Evolutionary conservation across 176 grass and related monocot genomes (phyloP), one percentile per base, ranked within the genome.

Genomic region (Puccinellia tenuiflora): DNA sequence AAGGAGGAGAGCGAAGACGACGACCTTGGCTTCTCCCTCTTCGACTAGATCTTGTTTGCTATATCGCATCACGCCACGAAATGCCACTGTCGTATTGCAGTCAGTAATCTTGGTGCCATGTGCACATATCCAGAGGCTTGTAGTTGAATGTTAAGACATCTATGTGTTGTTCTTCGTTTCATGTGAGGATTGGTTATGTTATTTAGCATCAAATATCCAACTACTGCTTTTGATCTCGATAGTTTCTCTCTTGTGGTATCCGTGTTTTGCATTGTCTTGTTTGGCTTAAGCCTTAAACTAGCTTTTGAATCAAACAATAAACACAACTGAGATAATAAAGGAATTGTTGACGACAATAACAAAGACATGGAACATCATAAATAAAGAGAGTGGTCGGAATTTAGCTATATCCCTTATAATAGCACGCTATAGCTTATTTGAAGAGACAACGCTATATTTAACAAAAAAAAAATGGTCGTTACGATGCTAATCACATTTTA

Each of bases 21-120:
- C 0, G 46, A 97, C 73, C 86, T 97, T 76, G 94, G 94, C 20
- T 97, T 97, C 90, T 97, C 94, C 30, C 94, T 97, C 73, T 97
- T 97, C 0, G 94, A 97, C 29, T 97, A 97, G 79, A 83, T 81
- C 16, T 12, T 25, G 42, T 59, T 75, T 15, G 38, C 29, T 22
- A 1, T 67, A 30, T 55, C 5, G 25, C 60, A 30, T 47, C 34
- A 9, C 8, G 24, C 22, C 35, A 21, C 50, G 29, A 73, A 50
- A 46, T 69, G 67, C 5, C 37, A 43, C 60, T 22, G 20, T 21
- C 47, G 9, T 83, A 17, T 62, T 22, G 22, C 12, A 6, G 17
- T 34, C 11, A 22, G 76, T 87, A 83, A 12, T 80, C 86, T 90
- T 68, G 66, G 29, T 66, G 67, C 53, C 35, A 20, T 57, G 57